Percentiles rank a stretch among this genome's conserved stretches.
Conservation (phyloP, 768 basidiomycete species). For the Lepiota brunneoincarnata region DNA sequence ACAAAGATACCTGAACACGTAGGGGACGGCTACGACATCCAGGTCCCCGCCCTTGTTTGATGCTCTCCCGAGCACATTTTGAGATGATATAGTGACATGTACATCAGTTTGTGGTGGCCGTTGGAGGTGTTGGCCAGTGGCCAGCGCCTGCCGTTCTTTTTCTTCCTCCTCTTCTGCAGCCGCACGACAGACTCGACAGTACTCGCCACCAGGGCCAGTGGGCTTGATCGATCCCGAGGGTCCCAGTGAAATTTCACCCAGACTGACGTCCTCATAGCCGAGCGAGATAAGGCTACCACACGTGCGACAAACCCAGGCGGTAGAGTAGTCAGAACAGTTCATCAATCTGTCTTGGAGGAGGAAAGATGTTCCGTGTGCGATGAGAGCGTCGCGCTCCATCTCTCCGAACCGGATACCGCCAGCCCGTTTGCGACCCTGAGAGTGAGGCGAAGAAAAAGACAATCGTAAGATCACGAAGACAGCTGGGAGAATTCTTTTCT, state of each 20-base stretch:
- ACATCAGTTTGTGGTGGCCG: constrained; percentile 49
- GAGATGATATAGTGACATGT: constrained; percentile 61
- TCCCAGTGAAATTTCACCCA: constrained; percentile 61
- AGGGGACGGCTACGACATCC: constrained; percentile 94
- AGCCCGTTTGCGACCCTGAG: constrained; percentile 93
- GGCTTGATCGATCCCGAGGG: constrained; percentile 49
- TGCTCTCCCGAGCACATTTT: constrained; percentile 60
- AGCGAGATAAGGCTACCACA: constrained; percentile 96
- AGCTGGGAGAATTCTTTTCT: constrained; percentile 16
- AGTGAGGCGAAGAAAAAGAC: neutral
- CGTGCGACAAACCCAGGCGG: constrained; percentile 96
- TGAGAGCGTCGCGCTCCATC: constrained; percentile 99
- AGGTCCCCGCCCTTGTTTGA: constrained; percentile 74
- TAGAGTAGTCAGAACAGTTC: constrained; percentile 99
- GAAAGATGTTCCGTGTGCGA: constrained; percentile 98
- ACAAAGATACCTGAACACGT: constrained; percentile 91
- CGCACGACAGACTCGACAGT: constrained; percentile 90
- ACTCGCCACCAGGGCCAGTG: constrained; percentile 83
- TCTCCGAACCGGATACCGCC: constrained; percentile 99
- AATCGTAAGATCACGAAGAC: neutral
- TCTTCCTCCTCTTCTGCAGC: constrained; percentile 63
- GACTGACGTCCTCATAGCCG: constrained; percentile 86
- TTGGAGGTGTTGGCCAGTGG: constrained; percentile 49
- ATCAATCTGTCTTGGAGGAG: constrained; percentile 96
- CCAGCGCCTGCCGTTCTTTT: constrained; percentile 55